phyloP scores from a whole-genome alignment of 2,329 filamentous ascomycete genomes.

The Pseudocercospora macadamiae region DNA sequence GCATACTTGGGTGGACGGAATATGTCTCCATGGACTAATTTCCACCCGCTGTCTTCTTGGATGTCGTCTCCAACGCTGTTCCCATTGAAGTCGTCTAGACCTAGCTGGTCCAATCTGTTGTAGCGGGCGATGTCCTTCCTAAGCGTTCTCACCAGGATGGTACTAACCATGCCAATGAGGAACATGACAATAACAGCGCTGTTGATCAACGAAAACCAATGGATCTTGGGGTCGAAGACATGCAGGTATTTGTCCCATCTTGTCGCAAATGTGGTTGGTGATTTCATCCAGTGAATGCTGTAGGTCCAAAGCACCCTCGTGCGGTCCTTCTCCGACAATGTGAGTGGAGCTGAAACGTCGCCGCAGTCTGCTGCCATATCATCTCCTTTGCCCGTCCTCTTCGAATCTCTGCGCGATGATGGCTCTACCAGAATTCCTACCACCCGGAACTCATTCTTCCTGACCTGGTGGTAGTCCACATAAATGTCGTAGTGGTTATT shows the following conservation, averaged over 20 bases:
- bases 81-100: constrained; percentile 83
- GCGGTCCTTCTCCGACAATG: constrained; percentile 65
- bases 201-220: constrained; percentile 98
- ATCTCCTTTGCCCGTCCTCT: constrained; percentile 55
- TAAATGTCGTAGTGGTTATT: constrained; percentile 97
- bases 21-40: constrained; percentile 94
- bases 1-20: constrained; percentile 86
- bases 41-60: constrained; percentile 98
- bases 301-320: constrained; percentile 85
- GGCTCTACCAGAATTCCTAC: constrained; percentile 91
- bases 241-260: constrained; percentile 99
- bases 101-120: constrained; percentile 90
- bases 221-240: constrained; percentile 95
- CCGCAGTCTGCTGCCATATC: constrained; percentile 62
- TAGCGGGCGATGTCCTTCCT: constrained; percentile 96
- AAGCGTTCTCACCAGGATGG: constrained; percentile 84
- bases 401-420: constrained; percentile 66
- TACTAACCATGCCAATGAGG: constrained; percentile 85
- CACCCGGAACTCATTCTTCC: constrained; percentile 74
- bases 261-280: constrained; percentile 87
- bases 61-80: constrained; percentile 83
- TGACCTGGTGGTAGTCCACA: constrained; percentile 87
- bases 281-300: constrained; percentile 85
- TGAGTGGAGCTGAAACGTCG: constrained; percentile 58
- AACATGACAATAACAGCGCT: constrained; percentile 94